Conservation (phyloP, 1,139 yeast species). For the Kodamaea arcana region DNA sequence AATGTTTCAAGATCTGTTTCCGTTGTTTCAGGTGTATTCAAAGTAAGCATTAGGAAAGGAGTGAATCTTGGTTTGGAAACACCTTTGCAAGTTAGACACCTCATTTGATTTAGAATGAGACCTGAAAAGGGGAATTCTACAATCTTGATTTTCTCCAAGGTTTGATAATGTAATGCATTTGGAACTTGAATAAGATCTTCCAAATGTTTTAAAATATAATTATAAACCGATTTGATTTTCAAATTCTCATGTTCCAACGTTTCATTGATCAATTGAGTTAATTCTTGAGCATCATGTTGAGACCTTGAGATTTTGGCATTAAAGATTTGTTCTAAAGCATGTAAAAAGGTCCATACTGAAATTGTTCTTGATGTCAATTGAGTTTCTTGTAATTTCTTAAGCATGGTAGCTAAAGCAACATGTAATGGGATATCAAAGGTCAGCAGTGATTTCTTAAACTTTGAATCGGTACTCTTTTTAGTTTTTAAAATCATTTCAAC, state of each 20-base stretch:
- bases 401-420: slow-evolving; percentile 49
- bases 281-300: slow-evolving; percentile 95
- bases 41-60: slow-evolving; percentile 68
- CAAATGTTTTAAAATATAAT: slow-evolving; percentile 8
- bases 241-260: slow-evolving; percentile 67
- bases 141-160: slow-evolving; percentile 25
- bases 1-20: slow-evolving; percentile 50
- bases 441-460: slow-evolving; percentile 22
- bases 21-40: slow-evolving; percentile 64
- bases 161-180: slow-evolving; percentile 13
- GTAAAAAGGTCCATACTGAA: slow-evolving; percentile 77
- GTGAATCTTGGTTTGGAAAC: slow-evolving; percentile 58
- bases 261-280: slow-evolving; percentile 75
- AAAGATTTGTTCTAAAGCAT: slow-evolving; percentile 71
- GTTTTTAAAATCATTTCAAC: slow-evolving; percentile 16
- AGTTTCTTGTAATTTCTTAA: slow-evolving; percentile 62
- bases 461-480: slow-evolving; percentile 17
- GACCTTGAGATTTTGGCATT: slow-evolving; percentile 70
- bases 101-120: slow-evolving; percentile 57
- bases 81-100: slow-evolving; percentile 63
- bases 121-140: slow-evolving; percentile 79
- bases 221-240: slow-evolving; percentile 33
- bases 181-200: slow-evolving; percentile 9
- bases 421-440: slow-evolving; percentile 49
- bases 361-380: slow-evolving; percentile 50